phyloP scores from a whole-genome alignment of 768 basidiomycete species.

The Collybia sordida region DNA sequence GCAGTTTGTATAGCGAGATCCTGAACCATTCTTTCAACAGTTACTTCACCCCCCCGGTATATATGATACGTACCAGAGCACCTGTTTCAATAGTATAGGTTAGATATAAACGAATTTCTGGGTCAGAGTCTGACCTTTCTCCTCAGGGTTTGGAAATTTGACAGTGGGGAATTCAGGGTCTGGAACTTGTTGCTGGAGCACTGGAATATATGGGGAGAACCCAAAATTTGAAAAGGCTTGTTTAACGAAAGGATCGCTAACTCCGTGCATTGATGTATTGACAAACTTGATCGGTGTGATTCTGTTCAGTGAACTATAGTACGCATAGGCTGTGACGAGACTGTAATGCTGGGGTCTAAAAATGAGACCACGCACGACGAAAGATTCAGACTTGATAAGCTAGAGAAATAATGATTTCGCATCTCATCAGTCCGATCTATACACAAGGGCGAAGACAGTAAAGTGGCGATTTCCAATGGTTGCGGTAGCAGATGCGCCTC shows the following conservation, averaged over 20 bases:
- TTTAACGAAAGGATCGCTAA: slow-evolving; percentile 65
- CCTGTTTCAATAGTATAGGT: slow-evolving; percentile 28
- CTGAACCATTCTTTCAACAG: slow-evolving; percentile 32
- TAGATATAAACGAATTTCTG: not conserved
- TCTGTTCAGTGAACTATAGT: slow-evolving; percentile 31
- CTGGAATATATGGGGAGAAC: slow-evolving; percentile 58
- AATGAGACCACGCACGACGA: slow-evolving; percentile 19
- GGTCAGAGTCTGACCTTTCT: slow-evolving; percentile 56
- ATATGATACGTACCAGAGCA: slow-evolving; percentile 39
- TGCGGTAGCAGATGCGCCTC: slow-evolving; percentile 55
- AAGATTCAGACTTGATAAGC: slow-evolving; percentile 28
- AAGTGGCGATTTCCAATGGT: slow-evolving; percentile 36
- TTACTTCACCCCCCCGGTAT: not conserved
- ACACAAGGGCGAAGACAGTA: slow-evolving; percentile 43
- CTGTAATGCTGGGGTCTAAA: no score
- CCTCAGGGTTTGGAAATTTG: slow-evolving; percentile 86
- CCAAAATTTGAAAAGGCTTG: slow-evolving; percentile 60
- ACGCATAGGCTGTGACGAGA: not conserved
- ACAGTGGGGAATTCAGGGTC: slow-evolving; percentile 89
- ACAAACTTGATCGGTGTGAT: slow-evolving; percentile 56
- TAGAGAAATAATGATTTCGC: slow-evolving; percentile 55
- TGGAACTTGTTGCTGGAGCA: slow-evolving; percentile 65
- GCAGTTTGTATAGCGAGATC: slow-evolving; percentile 72
- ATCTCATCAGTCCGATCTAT: slow-evolving; percentile 60
- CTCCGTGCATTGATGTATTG: slow-evolving; percentile 91